Conservation (phyloP, 257 asterid species). For the Petunia secreta region DNA sequence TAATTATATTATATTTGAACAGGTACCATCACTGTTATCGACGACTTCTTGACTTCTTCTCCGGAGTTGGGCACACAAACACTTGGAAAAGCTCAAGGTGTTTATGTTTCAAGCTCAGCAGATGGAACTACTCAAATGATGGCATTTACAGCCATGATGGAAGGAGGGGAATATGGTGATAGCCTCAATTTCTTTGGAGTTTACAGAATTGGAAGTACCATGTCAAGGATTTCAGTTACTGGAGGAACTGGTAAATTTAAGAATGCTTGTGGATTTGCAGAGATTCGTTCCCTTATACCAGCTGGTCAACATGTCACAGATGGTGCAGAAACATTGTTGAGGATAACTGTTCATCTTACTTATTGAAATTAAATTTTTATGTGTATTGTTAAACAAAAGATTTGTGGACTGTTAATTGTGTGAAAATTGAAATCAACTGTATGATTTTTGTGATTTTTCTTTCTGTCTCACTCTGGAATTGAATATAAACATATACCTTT, state of each 20-base stretch:
- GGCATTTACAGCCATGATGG: slow-evolving; percentile 55
- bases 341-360: slow-evolving; percentile 48
- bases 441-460: not conserved
- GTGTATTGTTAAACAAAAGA: not conserved
- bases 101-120: slow-evolving; percentile 58
- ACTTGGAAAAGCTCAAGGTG: slow-evolving; percentile 55
- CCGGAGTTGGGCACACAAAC: slow-evolving; percentile 47
- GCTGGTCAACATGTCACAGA: slow-evolving; percentile 51
- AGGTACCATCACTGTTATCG: slow-evolving; percentile 51
- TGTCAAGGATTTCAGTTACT: slow-evolving; percentile 49
- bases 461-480: not conserved
- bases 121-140: slow-evolving; percentile 57
- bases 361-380: slow-evolving; percentile 25
- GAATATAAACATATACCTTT: not conserved
- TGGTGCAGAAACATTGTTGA: slow-evolving; percentile 52
- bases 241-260: slow-evolving; percentile 59
- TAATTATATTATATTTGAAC: not conserved
- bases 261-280: slow-evolving; percentile 57
- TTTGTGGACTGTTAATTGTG: not conserved
- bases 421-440: not conserved
- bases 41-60: slow-evolving; percentile 47
- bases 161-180: slow-evolving; percentile 62
- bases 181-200: slow-evolving; percentile 56
- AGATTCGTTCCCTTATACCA: slow-evolving; percentile 49
- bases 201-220: slow-evolving; percentile 50